Base-by-base conservation (phyloP, 805 yeast genomes). In the Hanseniaspora clermontiae region DNA sequence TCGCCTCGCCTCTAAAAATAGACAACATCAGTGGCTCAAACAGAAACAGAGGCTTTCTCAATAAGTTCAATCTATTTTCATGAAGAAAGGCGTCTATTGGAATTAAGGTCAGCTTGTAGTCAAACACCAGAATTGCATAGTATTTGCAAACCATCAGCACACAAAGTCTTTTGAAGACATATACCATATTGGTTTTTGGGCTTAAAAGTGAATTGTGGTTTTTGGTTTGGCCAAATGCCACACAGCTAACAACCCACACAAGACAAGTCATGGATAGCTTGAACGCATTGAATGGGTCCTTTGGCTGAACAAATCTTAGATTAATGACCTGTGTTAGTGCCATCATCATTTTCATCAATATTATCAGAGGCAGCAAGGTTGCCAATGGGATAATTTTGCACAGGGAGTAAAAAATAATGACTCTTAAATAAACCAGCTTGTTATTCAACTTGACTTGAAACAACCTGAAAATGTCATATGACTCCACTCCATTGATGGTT, bases 131-230 rank as follows among this genome's bases (percentile, higher is more conserved):
- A 12, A 39, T n/a, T 15, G 51, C 57, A 38, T 38, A 53, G 19
- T 46, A 46, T n/a, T 46, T 53, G 20, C 57, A 45, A 7, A 47
- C 46, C 57, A 53, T 53, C 11, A 53, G 7, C 5, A 53, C 43
- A 46, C 57, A 53, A 4, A 53, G 14, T 15, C 57, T 29, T 46
- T 53, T 53, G 4, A 53, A 29, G 6, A 53, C 15, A 29, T 46
- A 53, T 15, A 46, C 24, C 17, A 53, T 2, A n/a, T 38, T 46
- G 31, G 37, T 2, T 17, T 17, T 49, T 9, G 9, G n/a, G 9
- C n/a, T 29, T 27, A 38, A 27, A 17, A 29, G 34, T 1, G 29
- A 20, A 20, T 42, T 15, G 17, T 24, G 10, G 19, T 24, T 19
- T 34, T 31, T 12, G n/a, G 40, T 15, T 43, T 51, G 47, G 5